phyloP scores from a whole-genome alignment of 164 flowering plant species.

The Warburgia ugandensis region DNA sequence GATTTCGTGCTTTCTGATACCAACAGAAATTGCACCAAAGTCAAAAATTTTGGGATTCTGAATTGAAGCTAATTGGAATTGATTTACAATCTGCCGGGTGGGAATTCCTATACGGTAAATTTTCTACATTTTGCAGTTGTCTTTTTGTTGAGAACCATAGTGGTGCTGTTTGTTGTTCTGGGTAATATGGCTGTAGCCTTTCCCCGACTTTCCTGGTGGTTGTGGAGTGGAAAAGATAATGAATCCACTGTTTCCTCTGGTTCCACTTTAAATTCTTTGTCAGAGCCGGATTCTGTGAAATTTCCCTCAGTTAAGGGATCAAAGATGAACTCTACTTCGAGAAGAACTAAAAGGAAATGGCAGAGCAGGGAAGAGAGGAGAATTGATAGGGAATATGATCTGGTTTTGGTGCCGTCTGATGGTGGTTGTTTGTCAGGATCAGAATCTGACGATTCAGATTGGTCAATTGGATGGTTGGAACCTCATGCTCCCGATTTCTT shows the following conservation, averaged over 20 bases:
- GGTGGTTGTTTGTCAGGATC: constrained; percentile 75
- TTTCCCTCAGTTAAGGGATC: constrained; percentile 26
- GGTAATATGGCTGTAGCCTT: constrained; percentile 36
- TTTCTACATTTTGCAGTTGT: background rate
- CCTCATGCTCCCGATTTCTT: constrained; percentile 79
- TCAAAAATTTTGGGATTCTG: constrained; percentile 1
- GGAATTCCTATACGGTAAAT: background rate
- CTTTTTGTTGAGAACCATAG: no score
- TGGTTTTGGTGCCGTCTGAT: constrained; percentile 80
- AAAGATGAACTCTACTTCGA: constrained; percentile 33
- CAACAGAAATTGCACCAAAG: no score
- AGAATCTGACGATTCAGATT: constrained; percentile 86
- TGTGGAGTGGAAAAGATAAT: constrained; percentile 38
- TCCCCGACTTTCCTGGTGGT: constrained; percentile 41
- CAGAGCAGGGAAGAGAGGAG: constrained; percentile 63
- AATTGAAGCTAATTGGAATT: background rate
- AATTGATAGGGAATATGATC: constrained; percentile 55
- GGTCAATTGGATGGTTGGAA: constrained; percentile 92
- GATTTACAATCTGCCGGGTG: background rate
- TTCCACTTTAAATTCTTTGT: constrained; percentile 24
- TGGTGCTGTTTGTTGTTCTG: no score
- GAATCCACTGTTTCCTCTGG: constrained; percentile 23
- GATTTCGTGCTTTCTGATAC: no score
- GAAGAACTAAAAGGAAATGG: constrained; percentile 62
- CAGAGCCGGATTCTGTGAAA: constrained; percentile 31